Evolutionary conservation across 495 filamentous ascomycete species (phyloP).

Genomic region (Glutinoglossum americanum): DNA sequence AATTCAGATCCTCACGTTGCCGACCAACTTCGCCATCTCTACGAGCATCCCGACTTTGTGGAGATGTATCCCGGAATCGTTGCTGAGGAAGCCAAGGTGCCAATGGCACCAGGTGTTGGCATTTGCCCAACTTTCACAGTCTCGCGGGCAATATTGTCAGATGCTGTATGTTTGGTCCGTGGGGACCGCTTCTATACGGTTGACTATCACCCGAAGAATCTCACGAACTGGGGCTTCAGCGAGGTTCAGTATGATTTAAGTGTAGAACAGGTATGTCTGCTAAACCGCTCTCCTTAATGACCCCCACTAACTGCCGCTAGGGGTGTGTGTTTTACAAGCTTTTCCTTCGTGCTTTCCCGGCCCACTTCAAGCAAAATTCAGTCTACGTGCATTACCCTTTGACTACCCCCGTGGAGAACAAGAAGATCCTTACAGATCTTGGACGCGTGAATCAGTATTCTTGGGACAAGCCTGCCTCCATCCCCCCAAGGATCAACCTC

Average conservation of each 20-base stretch:
- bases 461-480: constrained; percentile 24
- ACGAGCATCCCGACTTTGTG: constrained; percentile 22
- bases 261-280: background rate
- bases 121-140: constrained; percentile 23
- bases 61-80: constrained; percentile 26
- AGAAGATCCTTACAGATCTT: background rate
- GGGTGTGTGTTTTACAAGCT: background rate
- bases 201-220: constrained; percentile 46
- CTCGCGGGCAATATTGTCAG: constrained; percentile 21
- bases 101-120: constrained; percentile 20
- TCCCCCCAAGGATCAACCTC: constrained; percentile 4
- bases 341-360: background rate
- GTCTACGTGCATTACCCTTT: background rate
- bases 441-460: constrained; percentile 18
- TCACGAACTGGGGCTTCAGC: constrained; percentile 66
- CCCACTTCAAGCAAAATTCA: background rate
- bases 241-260: constrained; percentile 18
- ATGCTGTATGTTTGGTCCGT: constrained; percentile 23
- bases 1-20: constrained; percentile 54
- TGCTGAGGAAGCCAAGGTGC: constrained; percentile 22
- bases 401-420: background rate
- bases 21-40: constrained; percentile 33
- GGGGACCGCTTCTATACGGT: constrained; percentile 26
- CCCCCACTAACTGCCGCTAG: background rate
- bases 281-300: constrained; percentile 13